phyloP scores from a whole-genome alignment of 176 grass and related monocot genomes.

The Lolium multiflorum region DNA sequence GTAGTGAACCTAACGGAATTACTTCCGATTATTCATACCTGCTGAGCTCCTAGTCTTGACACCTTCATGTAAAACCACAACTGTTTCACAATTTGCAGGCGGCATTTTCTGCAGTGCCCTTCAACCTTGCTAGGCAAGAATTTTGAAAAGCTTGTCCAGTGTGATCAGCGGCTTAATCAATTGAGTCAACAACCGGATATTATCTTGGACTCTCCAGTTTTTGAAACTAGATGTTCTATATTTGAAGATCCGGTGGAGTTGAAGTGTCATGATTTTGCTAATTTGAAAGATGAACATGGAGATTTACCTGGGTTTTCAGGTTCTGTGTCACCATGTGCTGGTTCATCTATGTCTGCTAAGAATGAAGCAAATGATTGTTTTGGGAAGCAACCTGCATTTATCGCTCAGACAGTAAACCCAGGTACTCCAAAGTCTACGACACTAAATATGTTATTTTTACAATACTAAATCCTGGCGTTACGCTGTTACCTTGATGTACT shows the following conservation, averaged over 20 bases:
- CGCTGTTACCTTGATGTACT: not conserved
- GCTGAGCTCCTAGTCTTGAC: not conserved
- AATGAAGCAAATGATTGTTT: slow-evolving; percentile 64
- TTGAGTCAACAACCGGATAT: slow-evolving; percentile 83
- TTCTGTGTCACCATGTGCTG: slow-evolving; percentile 61
- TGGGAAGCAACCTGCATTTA: slow-evolving; percentile 60
- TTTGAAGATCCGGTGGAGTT: slow-evolving; percentile 79
- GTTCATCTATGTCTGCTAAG: slow-evolving; percentile 72
- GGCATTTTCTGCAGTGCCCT: slow-evolving; percentile 83
- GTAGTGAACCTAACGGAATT: not conserved
- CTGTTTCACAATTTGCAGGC: slow-evolving; percentile 56
- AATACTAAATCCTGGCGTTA: not conserved
- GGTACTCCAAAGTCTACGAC: slow-evolving; percentile 51
- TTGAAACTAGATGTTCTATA: slow-evolving; percentile 82
- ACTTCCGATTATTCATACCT: slow-evolving; percentile 24
- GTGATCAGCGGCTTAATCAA: slow-evolving; percentile 75
- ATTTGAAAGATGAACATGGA: slow-evolving; percentile 66
- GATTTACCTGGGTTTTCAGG: slow-evolving; percentile 71
- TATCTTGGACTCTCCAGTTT: slow-evolving; percentile 66
- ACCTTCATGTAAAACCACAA: slow-evolving; percentile 1
- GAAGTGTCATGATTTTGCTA: slow-evolving; percentile 58
- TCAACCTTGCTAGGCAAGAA: slow-evolving; percentile 83
- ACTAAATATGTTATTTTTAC: not conserved
- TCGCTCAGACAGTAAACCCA: slow-evolving; percentile 54
- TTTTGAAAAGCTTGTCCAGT: slow-evolving; percentile 96